phyloP scores from a whole-genome alignment of 1,139 yeast genomes.

The Yamadazyma triangularis region DNA sequence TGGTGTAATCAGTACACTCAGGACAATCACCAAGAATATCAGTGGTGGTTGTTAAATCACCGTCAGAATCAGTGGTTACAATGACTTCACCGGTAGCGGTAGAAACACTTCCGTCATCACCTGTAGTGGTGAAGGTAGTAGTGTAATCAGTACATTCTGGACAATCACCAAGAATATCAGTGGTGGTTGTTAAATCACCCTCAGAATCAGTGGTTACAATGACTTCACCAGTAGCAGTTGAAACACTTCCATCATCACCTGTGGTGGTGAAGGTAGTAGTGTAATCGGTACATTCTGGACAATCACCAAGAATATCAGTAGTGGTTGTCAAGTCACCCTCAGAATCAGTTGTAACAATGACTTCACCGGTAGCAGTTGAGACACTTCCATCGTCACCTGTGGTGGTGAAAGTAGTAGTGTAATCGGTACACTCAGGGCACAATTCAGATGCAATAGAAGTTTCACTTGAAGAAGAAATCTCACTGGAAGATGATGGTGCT shows the following conservation, averaged over 20 bases:
- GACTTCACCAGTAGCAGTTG: constrained; percentile 12
- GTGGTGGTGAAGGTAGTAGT: constrained; percentile 14
- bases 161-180: constrained; percentile 2
- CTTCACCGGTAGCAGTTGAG: constrained; percentile 1
- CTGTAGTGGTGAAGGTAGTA: constrained; percentile 4
- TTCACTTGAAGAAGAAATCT: constrained; percentile 1
- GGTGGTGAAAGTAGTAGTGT: constrained; percentile 4
- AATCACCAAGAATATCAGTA: constrained; percentile 8
- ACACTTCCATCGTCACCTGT: constrained; percentile 2
- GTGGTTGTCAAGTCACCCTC: constrained; percentile 10
- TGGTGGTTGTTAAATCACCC: constrained; percentile 5
- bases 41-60: constrained; percentile 7
- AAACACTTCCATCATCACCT: constrained; percentile 9
- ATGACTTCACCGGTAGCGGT: constrained; percentile 5
- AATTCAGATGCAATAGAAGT: background rate
- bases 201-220: constrained; percentile 10
- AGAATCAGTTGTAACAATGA: constrained; percentile 11
- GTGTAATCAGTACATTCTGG: constrained; percentile 4
- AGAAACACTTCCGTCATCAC: constrained; percentile 2
- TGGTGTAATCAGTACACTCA: constrained; percentile 14
- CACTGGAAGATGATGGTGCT: constrained; percentile 1
- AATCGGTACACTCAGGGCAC: constrained; percentile 6
- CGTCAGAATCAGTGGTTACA: constrained; percentile 5
- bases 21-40: constrained; percentile 7
- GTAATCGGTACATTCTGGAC: constrained; percentile 12